phyloP scores from a whole-genome alignment of 495 filamentous ascomycete genomes.

The Penicillium odoratum region DNA sequence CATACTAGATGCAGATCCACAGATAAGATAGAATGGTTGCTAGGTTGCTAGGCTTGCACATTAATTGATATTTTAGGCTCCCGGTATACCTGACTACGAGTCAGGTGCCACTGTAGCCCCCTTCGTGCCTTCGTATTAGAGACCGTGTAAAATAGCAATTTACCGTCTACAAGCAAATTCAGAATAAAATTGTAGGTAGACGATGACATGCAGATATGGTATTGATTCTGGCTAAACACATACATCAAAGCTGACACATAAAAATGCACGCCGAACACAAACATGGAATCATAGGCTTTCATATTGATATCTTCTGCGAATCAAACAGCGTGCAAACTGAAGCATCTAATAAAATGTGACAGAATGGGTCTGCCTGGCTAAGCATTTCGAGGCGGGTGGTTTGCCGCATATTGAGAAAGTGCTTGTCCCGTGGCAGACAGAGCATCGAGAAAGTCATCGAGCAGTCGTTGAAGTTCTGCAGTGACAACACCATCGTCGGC shows the following conservation, averaged over 20 bases:
- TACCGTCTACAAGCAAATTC: not conserved
- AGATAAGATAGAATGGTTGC: too few species aligned
- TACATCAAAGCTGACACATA: not conserved
- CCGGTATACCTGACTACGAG: too few species aligned
- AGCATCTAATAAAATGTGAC: not conserved
- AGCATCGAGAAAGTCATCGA: conserved; percentile 41
- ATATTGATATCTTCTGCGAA: not conserved
- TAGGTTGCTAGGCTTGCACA: too few species aligned
- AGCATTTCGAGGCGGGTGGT: not conserved
- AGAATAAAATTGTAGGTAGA: not conserved
- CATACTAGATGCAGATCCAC: too few species aligned
- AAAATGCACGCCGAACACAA: not conserved
- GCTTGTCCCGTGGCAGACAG: conserved; percentile 38
- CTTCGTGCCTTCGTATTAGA: too few species aligned
- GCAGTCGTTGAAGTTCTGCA: conserved; percentile 40
- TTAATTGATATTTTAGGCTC: too few species aligned
- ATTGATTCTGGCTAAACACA: not conserved
- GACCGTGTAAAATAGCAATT: too few species aligned
- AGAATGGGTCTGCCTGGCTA: not conserved
- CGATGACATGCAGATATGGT: not conserved
- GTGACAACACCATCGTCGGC: conserved; percentile 33
- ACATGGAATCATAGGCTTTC: not conserved
- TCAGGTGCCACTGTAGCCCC: too few species aligned
- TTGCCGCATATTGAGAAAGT: conserved; percentile 16
- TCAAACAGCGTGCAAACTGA: not conserved